Evolutionary conservation across 345 rosid species (phyloP), one percentile per base, ranked within the genome.

Genomic region (Aquilaria yunnanensis): DNA sequence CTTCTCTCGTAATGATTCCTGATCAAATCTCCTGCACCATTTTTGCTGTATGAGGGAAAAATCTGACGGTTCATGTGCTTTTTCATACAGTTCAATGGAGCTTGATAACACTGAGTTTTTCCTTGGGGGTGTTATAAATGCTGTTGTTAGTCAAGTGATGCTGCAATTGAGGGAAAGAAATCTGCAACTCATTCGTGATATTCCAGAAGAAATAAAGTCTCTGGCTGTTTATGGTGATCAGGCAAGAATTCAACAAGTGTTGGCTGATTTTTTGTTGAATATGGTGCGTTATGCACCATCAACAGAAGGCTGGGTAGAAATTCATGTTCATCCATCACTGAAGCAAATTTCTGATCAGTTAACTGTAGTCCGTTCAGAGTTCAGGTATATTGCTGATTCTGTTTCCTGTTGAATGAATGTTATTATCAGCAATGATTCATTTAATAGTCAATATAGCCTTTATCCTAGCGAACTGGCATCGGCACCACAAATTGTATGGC

Each of bases 141-240:
- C 95, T 14, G 96, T 94, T 34, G 96, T 90, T 70, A 94, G 99
- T 83, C 99, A 94, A 83, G 95, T 83, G 23, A 88, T 88, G 96
- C 59, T 80, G 58, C 67, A 85, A 70, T 71, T 90, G 66, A 83
- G 84, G 69, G 96, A 86, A 72, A 83, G 90, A 76, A 87, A 80
- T 65, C 78, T 93, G 56, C 94, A 93, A 66, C 75, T 93, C 72
- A 86, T 93, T 72, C 90, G 97, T 16, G 99, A 93, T 77, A 93
- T 93, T 71, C 97, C 99, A 1, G 97, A 85, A 63, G 96, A 86
- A 77, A 82, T 90, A 51, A 93, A 93, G 77, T 71, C 87, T 4
- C 75, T 88, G 63, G 77, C 81, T 47, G 96, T 93, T 51, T 85
- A 66, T 72, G 98, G 98, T 73, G 98, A 93, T 80, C 98, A 88